Evolutionary conservation across 2,329 filamentous ascomycete species (phyloP), one percentile per base, ranked within the genome.

Genomic region (Arthrobotrys pseudoclavata): DNA sequence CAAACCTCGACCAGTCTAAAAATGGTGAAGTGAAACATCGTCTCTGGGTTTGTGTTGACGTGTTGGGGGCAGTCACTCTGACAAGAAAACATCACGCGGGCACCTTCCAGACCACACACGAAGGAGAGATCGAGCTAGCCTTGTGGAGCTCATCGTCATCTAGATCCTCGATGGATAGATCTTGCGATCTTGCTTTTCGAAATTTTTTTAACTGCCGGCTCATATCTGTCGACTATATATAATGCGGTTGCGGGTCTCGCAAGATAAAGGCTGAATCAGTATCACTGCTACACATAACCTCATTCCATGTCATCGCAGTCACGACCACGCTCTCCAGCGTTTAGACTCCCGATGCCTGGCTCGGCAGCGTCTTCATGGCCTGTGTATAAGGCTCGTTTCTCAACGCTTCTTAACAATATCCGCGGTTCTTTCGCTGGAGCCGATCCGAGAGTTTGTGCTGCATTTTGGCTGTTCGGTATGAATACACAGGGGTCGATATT

Each of bases 391-490:
- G 89, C 90, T 26, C 89, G 92, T 20, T 52, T 76, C 13, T 70
- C 60, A 12, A 22, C 20, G 10, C 42, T 70, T 9, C 48, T 50
- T 13, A 29, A 29, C 12, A 26, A 50, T 40, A 82, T 96, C 26
- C 85, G 85, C 61, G 85, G 87, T 20, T 81, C 91, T 53, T 89
- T 96, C 70, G 87, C 87, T 31, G 90, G 90, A 72, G 88, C 90
- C 57, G 90, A 96, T 82, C 87, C 88, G 0, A 86, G 90, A 62
- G 92, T 97, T 15, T 87, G 93, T 69, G 82, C 90, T 62, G 92
- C 95, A 29, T 98, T 98, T 82, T 98, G 94, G 94, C 87, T 97
- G 1, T 96, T 98, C 82, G 95, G 95, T 97, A 86, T 81, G 84
- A 79, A 42, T 9, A 50, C 12, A 40, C 2, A 40, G 24, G 34